Evolutionary conservation across 2,329 filamentous ascomycete species (phyloP), one percentile per base, ranked within the genome.

Genomic region (Magnaporthales sp.): DNA sequence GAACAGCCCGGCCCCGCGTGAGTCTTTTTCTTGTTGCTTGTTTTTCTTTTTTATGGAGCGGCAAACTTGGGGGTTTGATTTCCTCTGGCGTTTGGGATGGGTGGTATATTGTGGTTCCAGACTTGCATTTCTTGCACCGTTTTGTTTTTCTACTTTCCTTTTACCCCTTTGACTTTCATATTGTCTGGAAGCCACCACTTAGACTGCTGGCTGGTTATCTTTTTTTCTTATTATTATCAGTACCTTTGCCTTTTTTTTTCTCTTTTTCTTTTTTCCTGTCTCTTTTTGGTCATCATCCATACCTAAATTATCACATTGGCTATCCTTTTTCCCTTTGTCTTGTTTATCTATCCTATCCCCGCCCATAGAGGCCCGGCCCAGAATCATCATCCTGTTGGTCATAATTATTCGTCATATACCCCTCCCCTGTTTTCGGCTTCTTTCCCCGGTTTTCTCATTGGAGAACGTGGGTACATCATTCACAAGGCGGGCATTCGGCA

Each of bases 341-440:
- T 30, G 10, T 62, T 46, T 6, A 46, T 46, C 38, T 46, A 46
- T 46, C 38, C 15, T 46, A 46, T 46, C 38, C 38, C 38, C 38
- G 15, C 38, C 38, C 38, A n/a, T 46, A 46, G n/a, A 46, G 38
- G 38, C 38, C n/a, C 38, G 38, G 38, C 38, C 38, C 38, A 46
- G 38, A 46, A 19, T 46, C 38, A 19, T 46, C 38, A 10, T 62
- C 4, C 60, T 31, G 27, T 22, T 22, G 27, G 27, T 62, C 60
- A 7, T 30, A 19, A 15, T 19, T 22, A 30, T 27, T 31, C 60
- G 15, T 62, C 60, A 31, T 63, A 22, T 63, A 46, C 38, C 38
- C 61, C 61, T 63, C 32, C 29, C 27, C 61, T 29, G 61, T 62
- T 62, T 62, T 63, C 29, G 30, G 29, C 61, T 22, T 63, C 29